Percentiles rank a stretch among this genome's conserved stretches.
Evolutionary conservation across 495 filamentous ascomycete genomes (phyloP).

Genomic region (Lasiosphaeria hispida): DNA sequence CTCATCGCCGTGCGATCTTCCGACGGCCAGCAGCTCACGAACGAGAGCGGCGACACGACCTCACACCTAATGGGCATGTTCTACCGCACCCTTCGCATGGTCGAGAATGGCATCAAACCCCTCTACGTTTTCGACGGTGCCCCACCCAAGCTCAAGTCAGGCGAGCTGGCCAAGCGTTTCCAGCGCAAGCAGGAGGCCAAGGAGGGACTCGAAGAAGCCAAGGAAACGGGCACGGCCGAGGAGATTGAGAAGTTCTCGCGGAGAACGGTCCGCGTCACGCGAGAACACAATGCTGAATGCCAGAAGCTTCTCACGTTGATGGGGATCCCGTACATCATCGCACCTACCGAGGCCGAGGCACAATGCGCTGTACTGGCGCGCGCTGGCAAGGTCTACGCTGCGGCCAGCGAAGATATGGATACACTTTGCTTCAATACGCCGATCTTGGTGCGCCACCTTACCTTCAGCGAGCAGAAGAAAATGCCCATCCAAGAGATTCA

Average conservation of each 20-base stretch:
- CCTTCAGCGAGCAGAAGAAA: conserved; percentile 94
- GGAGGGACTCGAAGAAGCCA: conserved; percentile 88
- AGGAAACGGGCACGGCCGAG: conserved; percentile 94
- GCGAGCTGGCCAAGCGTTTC: conserved; percentile 89
- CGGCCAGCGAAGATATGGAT: conserved; percentile 98
- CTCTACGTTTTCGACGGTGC: conserved; percentile 97
- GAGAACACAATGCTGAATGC: conserved; percentile 93
- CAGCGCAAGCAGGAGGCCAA: conserved; percentile 86
- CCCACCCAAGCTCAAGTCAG: conserved; percentile 94
- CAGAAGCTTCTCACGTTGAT: conserved; percentile 87
- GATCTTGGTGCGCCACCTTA: conserved; percentile 87
- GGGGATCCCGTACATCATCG: conserved; percentile 93
- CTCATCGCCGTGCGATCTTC: conserved; percentile 88
- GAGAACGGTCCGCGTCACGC: conserved; percentile 88
- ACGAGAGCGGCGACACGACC: conserved; percentile 89
- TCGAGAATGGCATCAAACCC: conserved; percentile 98
- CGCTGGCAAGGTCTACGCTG: conserved; percentile 93
- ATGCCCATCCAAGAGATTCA: conserved; percentile 96
- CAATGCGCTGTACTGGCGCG: conserved; percentile 90
- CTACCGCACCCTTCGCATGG: conserved; percentile 95
- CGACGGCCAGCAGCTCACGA: conserved; percentile 92
- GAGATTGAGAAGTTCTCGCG: conserved; percentile 98
- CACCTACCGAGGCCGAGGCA: conserved; percentile 94
- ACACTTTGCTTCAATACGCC: conserved; percentile 93
- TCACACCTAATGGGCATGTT: conserved; percentile 99